A percentile compares a stretch with the other conserved stretches of the same genome.
These are phyloP conservation scores for Botrytis fragariae DNA, from an alignment of 2,329 filamentous ascomycete species.

Conservation along the genomic window DNA sequence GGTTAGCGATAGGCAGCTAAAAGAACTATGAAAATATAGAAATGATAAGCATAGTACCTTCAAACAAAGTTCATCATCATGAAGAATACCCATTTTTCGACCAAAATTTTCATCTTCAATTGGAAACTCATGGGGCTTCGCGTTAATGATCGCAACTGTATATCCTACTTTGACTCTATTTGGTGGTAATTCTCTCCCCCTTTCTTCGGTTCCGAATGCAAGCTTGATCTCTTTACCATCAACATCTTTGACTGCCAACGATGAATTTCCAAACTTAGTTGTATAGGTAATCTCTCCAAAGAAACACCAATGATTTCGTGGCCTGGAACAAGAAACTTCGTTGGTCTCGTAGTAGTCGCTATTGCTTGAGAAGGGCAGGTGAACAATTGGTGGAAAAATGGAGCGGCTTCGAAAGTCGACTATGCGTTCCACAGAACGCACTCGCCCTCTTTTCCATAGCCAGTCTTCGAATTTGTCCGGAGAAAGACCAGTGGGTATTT, in stretches of 20 bases:
- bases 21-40: not conserved
- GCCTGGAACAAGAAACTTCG: slow-evolving; percentile 15
- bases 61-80: slow-evolving; percentile 25
- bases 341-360: slow-evolving; percentile 26
- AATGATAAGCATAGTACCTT: slow-evolving; percentile 24
- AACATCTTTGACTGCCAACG: slow-evolving; percentile 35
- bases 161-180: slow-evolving; percentile 24
- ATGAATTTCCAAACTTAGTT: slow-evolving; percentile 27
- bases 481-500: slow-evolving; percentile 22
- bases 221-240: slow-evolving; percentile 32
- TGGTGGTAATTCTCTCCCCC: slow-evolving; percentile 33
- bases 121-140: slow-evolving; percentile 22
- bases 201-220: slow-evolving; percentile 34
- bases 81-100: slow-evolving; percentile 22
- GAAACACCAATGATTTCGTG: slow-evolving; percentile 29
- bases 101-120: not conserved
- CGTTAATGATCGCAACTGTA: slow-evolving; percentile 30
- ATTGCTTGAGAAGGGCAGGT: slow-evolving; percentile 24
- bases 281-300: slow-evolving; percentile 29
- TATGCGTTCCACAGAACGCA: slow-evolving; percentile 18
- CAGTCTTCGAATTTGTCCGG: slow-evolving; percentile 27
- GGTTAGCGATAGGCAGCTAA: not conserved
- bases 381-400: slow-evolving; percentile 31
- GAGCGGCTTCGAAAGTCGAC: slow-evolving; percentile 23
- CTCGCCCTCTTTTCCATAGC: slow-evolving; percentile 30